Evolutionary conservation across 768 basidiomycete genomes (phyloP), one percentile per base, ranked within the genome.

Genomic region (Mycena epipterygia): DNA sequence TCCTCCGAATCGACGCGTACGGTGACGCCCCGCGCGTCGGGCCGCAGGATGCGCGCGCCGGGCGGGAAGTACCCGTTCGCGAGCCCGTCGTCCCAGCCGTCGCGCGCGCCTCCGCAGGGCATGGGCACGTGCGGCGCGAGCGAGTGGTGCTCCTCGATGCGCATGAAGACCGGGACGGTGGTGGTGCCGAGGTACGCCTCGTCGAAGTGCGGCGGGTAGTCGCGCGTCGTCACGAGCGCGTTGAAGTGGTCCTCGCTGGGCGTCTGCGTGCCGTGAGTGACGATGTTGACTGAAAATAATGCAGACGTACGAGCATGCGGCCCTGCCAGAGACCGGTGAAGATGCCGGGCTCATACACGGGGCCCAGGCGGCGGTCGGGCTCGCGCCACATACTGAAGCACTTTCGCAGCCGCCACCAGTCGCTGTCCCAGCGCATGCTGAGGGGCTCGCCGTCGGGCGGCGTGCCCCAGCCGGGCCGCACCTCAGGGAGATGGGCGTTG

Each of bases 281-380:
- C n/a, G n/a, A n/a, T n/a, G n/a, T n/a, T n/a, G n/a, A n/a, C n/a
- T n/a, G n/a, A n/a, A n/a, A n/a, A n/a, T n/a, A n/a, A n/a, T n/a
- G n/a, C n/a, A n/a, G n/a, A n/a, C n/a, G n/a, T n/a, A 92, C 91
- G 63, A 89, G 79, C 78, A 91, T 84, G 23, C 88, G 82, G 5
- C 93, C 92, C 67, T 90, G 85, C 90, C 88, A 91, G 11, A 88
- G 81, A 1, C 90, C 90, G 37, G 77, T 79, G 59, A 91, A 76
- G 5, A 81, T 75, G 16, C 90, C 89, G 11, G 83, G 84, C 2
- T 81, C 82, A 75, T 89, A 89, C 5, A 71, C 64, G 3, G 48
- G 27, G 1, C 79, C 79, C 13, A 75, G 72, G 2, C 71, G 73
- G 0, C 57, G 59, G 29, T 75, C 74, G 0, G 76, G 58, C 6